These are phyloP conservation scores for Rhizopogon roseolus DNA, from an alignment of 768 basidiomycete genomes.

Conservation along the genomic window DNA sequence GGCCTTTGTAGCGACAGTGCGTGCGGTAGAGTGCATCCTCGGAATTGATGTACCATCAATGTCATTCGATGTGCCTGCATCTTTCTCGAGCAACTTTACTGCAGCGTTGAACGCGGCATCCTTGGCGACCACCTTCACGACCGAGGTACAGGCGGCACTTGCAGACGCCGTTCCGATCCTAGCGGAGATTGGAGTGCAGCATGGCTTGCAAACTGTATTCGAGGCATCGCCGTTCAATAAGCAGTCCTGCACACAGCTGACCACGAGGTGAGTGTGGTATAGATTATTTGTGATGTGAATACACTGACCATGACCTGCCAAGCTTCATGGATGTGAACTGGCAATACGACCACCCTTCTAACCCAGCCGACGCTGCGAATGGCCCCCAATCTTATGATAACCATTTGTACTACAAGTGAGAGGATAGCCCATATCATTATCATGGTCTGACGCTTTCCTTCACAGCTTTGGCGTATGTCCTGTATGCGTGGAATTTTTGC, in stretches of 20 bases:
- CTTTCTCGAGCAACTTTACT: constrained; percentile 30
- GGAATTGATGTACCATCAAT: constrained; percentile 39
- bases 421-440: background rate
- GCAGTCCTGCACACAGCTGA: constrained; percentile 20
- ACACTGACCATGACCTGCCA: background rate
- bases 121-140: constrained; percentile 16
- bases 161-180: constrained; percentile 34
- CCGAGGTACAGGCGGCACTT: constrained; percentile 29
- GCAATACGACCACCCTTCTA: constrained; percentile 66
- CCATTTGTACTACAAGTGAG: constrained; percentile 73
- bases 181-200: constrained; percentile 18
- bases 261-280: constrained; percentile 30
- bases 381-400: constrained; percentile 78
- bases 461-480: constrained; percentile 52
- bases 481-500: no score
- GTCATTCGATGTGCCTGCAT: constrained; percentile 1
- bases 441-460: background rate
- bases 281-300: background rate
- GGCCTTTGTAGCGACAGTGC: constrained; percentile 64
- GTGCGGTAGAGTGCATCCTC: constrained; percentile 57
- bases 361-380: constrained; percentile 62
- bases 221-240: constrained; percentile 14
- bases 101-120: constrained; percentile 23
- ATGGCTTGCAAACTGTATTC: constrained; percentile 18
- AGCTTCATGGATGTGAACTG: constrained; percentile 83